Percentiles rank a stretch among this genome's conserved stretches.
phyloP scores from a whole-genome alignment of 495 filamentous ascomycete species.

The Trypethelium eluteriae region DNA sequence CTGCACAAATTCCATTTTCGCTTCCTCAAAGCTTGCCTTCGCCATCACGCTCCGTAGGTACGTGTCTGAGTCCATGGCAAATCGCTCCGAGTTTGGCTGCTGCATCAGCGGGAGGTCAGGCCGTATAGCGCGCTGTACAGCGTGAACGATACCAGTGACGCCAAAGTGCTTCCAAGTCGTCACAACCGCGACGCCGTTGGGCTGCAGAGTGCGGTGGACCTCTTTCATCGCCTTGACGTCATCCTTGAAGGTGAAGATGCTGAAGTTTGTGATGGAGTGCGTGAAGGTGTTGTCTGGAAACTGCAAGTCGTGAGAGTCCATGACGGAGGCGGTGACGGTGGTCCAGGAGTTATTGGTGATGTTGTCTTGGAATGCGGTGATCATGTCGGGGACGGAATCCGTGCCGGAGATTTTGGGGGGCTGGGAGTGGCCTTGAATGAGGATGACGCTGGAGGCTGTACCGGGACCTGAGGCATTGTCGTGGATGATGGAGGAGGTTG shows the following conservation, averaged over 20 bases:
- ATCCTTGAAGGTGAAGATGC: neutral
- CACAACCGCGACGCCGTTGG: neutral
- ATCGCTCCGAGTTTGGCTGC: neutral
- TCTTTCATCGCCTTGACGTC: neutral
- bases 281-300: neutral
- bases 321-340: neutral
- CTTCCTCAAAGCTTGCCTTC: neutral
- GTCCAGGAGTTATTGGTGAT: too few relatives aligned
- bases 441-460: too few relatives aligned
- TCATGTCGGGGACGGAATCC: too few relatives aligned
- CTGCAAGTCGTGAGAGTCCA: neutral
- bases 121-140: neutral
- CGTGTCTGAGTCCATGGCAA: neutral
- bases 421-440: too few relatives aligned
- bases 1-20: neutral
- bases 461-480: too few relatives aligned
- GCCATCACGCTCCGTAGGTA: neutral
- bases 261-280: neutral
- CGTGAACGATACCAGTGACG: neutral
- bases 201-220: neutral
- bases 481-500: too few relatives aligned
- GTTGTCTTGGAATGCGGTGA: too few relatives aligned
- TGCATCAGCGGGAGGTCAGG: neutral
- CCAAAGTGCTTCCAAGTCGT: neutral
- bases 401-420: too few relatives aligned